Base-by-base conservation (phyloP, 805 yeast genomes). In the Teunomyces stri region DNA sequence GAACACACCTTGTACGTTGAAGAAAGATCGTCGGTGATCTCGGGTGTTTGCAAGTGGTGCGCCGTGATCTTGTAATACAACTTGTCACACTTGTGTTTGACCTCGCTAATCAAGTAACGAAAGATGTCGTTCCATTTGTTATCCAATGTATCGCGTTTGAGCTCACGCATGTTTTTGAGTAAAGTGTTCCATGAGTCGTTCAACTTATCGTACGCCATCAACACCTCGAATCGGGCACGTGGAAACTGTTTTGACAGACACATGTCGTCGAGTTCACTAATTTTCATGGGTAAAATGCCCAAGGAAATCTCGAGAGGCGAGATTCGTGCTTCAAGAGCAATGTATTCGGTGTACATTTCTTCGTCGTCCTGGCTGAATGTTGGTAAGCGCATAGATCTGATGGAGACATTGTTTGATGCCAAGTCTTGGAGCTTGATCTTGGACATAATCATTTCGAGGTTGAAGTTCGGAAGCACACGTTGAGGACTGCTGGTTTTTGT, bases 61-160 rank as follows among this genome's bases (percentile, higher is more conserved):
- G 20, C 27, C 11, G 43, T 13, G 15, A 40, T 21, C 15, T 36
- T 45, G 20, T 30, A 7, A n/a, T 40, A n/a, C 12, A 51, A 21
- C 22, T 43, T 43, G 11, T 55, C 52, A 43, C 67, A 62, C 42
- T 53, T 54, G 18, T 7, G 27, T 7, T 34, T 42, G 3, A 75
- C 57, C 50, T 80, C 80, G 2, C 66, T 59, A 38, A 79, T 66
- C 44, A 83, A 58, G 48, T 69, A 75, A 22, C 65, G 64, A 51
- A 83, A 81, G 2, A 82, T 66, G 20, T 74, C 74, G 51, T 69
- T 64, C 88, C 89, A 84, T 57, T 81, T 72, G 25, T 66, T 59
- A 49, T 81, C 84, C 3, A 84, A 69, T 25, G 77, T 53, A 36
- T 78, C 80, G 3, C 48, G 50, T 53, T 76, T 76, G 50, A 84